Percentiles rank a stretch among this genome's conserved stretches.
These are phyloP conservation scores for Chalciporus sphaerocephalus DNA, from an alignment of 768 basidiomycete genomes.

Conservation along the genomic window DNA sequence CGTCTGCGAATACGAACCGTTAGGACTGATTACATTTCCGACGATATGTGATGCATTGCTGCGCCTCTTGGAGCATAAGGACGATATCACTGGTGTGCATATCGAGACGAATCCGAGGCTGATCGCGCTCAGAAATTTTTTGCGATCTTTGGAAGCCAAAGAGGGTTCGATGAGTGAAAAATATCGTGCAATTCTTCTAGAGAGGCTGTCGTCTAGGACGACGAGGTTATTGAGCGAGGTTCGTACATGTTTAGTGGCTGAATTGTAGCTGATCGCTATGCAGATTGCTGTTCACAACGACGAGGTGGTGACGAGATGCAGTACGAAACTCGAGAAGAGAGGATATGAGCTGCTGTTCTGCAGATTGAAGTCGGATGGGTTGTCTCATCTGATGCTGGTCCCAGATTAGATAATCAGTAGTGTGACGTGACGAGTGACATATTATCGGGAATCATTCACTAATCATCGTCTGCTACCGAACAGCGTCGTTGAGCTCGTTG, in stretches of 20 bases:
- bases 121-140: slow-evolving; percentile 36
- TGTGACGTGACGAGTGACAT: slow-evolving; percentile 27
- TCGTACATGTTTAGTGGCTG: not conserved
- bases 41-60: slow-evolving; percentile 48
- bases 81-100: slow-evolving; percentile 17
- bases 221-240: slow-evolving; percentile 30
- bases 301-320: not conserved
- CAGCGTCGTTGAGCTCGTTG: slow-evolving; percentile 9
- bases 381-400: slow-evolving; percentile 17
- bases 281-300: slow-evolving; percentile 2
- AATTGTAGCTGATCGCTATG: not conserved
- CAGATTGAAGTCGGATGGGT: slow-evolving; percentile 1
- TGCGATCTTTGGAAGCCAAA: slow-evolving; percentile 31
- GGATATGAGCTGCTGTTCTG: slow-evolving; percentile 21
- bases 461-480: slow-evolving; percentile 13
- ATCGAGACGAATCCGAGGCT: slow-evolving; percentile 42
- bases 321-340: not conserved
- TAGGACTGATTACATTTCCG: slow-evolving; percentile 48
- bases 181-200: slow-evolving; percentile 31
- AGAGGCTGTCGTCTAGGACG: slow-evolving; percentile 27
- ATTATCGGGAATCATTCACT: not conserved
- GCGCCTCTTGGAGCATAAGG: slow-evolving; percentile 31
- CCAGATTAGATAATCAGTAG: slow-evolving; percentile 11
- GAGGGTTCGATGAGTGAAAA: slow-evolving; percentile 8
- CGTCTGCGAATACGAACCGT: slow-evolving; percentile 43